These are phyloP conservation scores for Reutealis trisperma DNA, from an alignment of 345 rosid species.

Conservation along the genomic window DNA sequence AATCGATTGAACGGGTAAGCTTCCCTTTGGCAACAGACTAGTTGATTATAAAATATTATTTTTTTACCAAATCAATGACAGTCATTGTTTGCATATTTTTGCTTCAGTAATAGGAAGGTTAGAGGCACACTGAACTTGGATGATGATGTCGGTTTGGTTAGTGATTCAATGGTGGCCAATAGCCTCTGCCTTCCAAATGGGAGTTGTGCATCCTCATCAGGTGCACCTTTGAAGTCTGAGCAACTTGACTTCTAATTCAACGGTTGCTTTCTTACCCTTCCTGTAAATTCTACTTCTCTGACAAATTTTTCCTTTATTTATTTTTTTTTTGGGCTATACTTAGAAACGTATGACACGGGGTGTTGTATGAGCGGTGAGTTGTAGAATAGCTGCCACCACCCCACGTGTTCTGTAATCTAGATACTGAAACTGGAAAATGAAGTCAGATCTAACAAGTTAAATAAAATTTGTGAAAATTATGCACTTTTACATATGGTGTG, in stretches of 20 bases:
- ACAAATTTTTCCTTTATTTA: not conserved
- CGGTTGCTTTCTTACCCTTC: not conserved
- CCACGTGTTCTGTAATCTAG: constrained; percentile 2
- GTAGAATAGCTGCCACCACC: constrained; percentile 36
- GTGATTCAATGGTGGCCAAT: constrained; percentile 91
- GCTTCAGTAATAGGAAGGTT: constrained; percentile 53
- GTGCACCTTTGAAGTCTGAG: constrained; percentile 40
- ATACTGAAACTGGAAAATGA: constrained; percentile 6
- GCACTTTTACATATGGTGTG: no score
- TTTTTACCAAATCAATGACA: not conserved
- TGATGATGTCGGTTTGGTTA: constrained; percentile 84
- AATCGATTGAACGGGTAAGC: constrained; percentile 78
- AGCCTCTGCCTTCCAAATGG: constrained; percentile 79
- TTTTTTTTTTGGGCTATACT: not conserved
- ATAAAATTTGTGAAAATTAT: not conserved
- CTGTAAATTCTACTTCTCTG: constrained; percentile 16
- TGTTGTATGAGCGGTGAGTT: constrained; percentile 30
- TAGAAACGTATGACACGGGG: constrained; percentile 16
- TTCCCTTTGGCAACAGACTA: not conserved
- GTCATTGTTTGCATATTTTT: constrained; percentile 9
- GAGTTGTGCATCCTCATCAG: constrained; percentile 40
- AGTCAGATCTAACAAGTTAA: constrained; percentile 8
- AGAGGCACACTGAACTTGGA: constrained; percentile 79
- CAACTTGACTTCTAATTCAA: constrained; percentile 32
- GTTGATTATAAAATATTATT: not conserved